Conservation (phyloP, 306 rosid species). For the Cicer judaicum region DNA sequence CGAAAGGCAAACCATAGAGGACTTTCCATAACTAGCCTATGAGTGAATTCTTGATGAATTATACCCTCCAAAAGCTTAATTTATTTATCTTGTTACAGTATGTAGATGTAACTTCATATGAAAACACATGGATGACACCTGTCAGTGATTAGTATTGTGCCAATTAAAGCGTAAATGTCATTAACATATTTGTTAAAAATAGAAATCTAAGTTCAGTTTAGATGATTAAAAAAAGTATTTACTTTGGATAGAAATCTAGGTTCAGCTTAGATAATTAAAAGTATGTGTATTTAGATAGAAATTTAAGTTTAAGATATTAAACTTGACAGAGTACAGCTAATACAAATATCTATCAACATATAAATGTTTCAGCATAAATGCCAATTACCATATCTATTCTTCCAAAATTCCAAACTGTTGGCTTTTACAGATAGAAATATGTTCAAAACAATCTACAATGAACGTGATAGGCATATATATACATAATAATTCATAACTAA, state of each 20-base stretch:
- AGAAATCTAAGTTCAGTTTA: not conserved
- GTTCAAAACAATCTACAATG: constrained; percentile 42
- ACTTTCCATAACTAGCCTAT: no score
- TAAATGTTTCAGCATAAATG: constrained; percentile 21
- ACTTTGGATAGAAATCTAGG: constrained; percentile 1
- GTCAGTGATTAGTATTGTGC: constrained; percentile 9
- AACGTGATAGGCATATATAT: constrained; percentile 30
- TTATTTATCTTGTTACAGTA: no score
- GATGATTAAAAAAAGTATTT: constrained; percentile 21
- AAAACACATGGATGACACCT: not conserved
- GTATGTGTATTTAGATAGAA: constrained; percentile 6
- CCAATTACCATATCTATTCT: constrained; percentile 26
- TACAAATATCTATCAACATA: constrained; percentile 30
- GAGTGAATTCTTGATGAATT: no score
- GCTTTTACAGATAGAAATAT: constrained; percentile 36
- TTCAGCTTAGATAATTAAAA: constrained; percentile 11
- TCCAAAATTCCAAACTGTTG: constrained; percentile 24
- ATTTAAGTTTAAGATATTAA: constrained; percentile 28
- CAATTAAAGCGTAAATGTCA: not conserved
- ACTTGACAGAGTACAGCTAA: constrained; percentile 5
- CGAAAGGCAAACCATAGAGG: no score
- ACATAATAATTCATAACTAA: constrained; percentile 36
- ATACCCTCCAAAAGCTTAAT: no score
- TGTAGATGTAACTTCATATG: not conserved
- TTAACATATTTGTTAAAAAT: not conserved